Conservation (phyloP, 83 land plant species). For the Thuja plicata region DNA sequence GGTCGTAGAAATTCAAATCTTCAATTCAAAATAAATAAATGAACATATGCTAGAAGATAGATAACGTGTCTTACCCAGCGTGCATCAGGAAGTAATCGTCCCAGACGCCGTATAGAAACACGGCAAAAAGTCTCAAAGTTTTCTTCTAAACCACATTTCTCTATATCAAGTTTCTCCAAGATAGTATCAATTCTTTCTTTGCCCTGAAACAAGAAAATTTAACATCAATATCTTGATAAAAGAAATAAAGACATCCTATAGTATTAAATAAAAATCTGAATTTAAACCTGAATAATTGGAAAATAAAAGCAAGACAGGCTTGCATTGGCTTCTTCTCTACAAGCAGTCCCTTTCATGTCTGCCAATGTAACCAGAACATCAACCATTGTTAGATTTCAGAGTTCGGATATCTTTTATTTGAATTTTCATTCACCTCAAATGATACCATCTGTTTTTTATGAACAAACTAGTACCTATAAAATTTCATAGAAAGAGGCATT, state of each 20-base stretch:
- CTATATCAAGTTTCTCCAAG: slow-evolving; percentile 34
- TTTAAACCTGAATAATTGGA: slow-evolving; percentile 47
- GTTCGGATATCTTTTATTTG: neutral
- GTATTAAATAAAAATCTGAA: neutral
- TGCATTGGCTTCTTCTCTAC: slow-evolving; percentile 36
- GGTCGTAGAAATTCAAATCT: neutral
- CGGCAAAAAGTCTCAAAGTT: slow-evolving; percentile 37
- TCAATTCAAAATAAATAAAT: too few relatives aligned
- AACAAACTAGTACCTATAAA: neutral
- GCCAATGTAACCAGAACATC: neutral
- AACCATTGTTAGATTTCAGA: neutral
- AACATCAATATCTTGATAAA: neutral
- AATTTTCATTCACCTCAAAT: neutral
- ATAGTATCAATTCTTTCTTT: slow-evolving; percentile 51
- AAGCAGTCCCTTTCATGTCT: neutral
- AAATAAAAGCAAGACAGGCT: slow-evolving; percentile 61
- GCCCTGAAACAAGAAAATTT: neutral
- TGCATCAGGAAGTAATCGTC: slow-evolving; percentile 72
- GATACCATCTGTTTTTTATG: neutral
- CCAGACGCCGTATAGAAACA: slow-evolving; percentile 55
- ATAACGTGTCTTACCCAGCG: slow-evolving; percentile 39
- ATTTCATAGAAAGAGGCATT: neutral
- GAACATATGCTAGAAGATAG: too few relatives aligned
- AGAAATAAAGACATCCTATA: neutral
- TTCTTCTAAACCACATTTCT: slow-evolving; percentile 23